Conservation (phyloP, 1,284 basidiomycete species). For the Vanrija sp. region DNA sequence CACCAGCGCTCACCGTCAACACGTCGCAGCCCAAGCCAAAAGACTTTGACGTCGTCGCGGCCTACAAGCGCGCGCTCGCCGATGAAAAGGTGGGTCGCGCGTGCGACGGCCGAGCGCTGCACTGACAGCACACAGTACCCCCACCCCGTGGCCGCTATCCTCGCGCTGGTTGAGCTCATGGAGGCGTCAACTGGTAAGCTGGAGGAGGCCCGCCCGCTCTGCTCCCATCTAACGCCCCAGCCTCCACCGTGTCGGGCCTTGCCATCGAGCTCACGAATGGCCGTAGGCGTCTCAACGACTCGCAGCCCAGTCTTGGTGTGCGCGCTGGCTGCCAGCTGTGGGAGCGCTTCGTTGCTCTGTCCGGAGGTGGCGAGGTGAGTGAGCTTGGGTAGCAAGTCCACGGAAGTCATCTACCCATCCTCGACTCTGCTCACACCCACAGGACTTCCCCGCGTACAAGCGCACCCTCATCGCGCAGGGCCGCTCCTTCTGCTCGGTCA, state of each 20-base stretch:
- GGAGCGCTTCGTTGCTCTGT: slow-evolving; percentile 45
- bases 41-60: slow-evolving; percentile 43
- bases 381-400: slow-evolving; percentile 15
- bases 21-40: not conserved
- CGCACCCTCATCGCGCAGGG: slow-evolving; percentile 43
- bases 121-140: slow-evolving; percentile 25
- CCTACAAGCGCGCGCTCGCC: slow-evolving; percentile 40
- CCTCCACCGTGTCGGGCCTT: slow-evolving; percentile 45
- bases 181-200: slow-evolving; percentile 44
- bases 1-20: too few relatives aligned
- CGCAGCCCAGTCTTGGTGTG: slow-evolving; percentile 44
- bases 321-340: slow-evolving; percentile 48
- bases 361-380: slow-evolving; percentile 35
- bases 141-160: slow-evolving; percentile 50
- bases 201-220: not conserved
- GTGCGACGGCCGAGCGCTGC: too few relatives aligned
- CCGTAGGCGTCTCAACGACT: slow-evolving; percentile 36
- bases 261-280: slow-evolving; percentile 40
- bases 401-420: slow-evolving; percentile 23
- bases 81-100: slow-evolving; percentile 40
- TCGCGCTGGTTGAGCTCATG: slow-evolving; percentile 47
- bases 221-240: slow-evolving; percentile 13
- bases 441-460: slow-evolving; percentile 47
- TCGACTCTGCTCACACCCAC: not conserved
- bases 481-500: slow-evolving; percentile 43